Evolutionary conservation across 2,329 filamentous ascomycete genomes (phyloP).

Genomic region (Dendrostoma leiphaemia): DNA sequence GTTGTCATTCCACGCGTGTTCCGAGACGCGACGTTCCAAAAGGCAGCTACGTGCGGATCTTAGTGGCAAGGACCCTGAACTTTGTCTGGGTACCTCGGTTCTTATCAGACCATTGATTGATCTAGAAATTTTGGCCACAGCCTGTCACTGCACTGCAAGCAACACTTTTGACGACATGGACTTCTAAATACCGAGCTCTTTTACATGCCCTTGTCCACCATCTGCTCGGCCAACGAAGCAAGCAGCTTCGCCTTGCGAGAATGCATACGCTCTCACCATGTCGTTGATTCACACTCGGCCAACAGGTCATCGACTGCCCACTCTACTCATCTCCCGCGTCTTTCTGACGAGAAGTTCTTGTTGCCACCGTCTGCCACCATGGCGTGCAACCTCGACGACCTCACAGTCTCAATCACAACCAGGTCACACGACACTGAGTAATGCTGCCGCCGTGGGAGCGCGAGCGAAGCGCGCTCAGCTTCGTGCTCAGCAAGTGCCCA

Average conservation of each 20-base stretch:
- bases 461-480: not conserved
- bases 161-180: constrained; percentile 9
- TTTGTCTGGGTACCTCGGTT: not conserved
- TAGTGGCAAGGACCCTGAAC: no score
- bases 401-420: constrained; percentile 17
- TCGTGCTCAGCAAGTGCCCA: constrained; percentile 10
- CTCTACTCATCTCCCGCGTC: constrained; percentile 14
- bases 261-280: constrained; percentile 27
- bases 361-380: not conserved
- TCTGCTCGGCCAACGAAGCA: constrained; percentile 1
- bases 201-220: no score
- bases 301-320: constrained; percentile 26
- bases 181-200: not conserved
- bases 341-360: constrained; percentile 11
- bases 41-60: no score
- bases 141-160: no score
- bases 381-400: constrained; percentile 15
- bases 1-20: no score
- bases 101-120: not conserved
- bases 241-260: constrained; percentile 10
- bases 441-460: not conserved
- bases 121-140: not conserved
- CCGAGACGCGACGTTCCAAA: no score
- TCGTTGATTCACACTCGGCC: constrained; percentile 26
- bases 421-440: not conserved